phyloP scores from a whole-genome alignment of 495 filamentous ascomycete genomes.

The Lindgomyces ingoldianus region DNA sequence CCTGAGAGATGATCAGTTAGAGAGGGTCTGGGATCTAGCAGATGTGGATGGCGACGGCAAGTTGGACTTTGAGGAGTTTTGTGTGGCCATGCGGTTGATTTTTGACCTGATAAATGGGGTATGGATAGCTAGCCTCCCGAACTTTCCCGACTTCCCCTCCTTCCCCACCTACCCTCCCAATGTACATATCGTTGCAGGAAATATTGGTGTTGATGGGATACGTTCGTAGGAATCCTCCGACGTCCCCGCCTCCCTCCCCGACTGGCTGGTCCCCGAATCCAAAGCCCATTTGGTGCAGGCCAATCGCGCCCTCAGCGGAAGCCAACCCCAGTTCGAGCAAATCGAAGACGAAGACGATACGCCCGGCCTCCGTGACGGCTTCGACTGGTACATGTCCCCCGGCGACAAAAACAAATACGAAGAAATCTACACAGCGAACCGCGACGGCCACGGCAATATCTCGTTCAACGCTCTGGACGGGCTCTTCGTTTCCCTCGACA shows the following conservation, averaged over 20 bases:
- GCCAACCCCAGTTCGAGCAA: slow-evolving; percentile 78
- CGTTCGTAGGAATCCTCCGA: slow-evolving; percentile 82
- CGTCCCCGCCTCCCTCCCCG: slow-evolving; percentile 79
- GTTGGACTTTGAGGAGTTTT: slow-evolving; percentile 98
- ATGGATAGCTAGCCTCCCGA: slow-evolving; percentile 52
- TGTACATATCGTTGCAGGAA: too few relatives aligned
- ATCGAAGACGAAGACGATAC: slow-evolving; percentile 71
- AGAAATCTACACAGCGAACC: slow-evolving; percentile 88
- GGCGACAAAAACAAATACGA: slow-evolving; percentile 89
- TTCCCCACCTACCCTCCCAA: slow-evolving; percentile 82
- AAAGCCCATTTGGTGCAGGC: slow-evolving; percentile 96
- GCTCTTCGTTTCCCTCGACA: slow-evolving; percentile 83
- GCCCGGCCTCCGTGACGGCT: slow-evolving; percentile 86
- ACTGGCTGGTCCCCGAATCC: slow-evolving; percentile 95
- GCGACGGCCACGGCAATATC: slow-evolving; percentile 80
- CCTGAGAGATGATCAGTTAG: slow-evolving; percentile 89
- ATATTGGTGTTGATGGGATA: too few relatives aligned
- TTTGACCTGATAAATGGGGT: slow-evolving; percentile 97
- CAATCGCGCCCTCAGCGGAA: slow-evolving; percentile 72
- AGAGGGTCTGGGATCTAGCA: slow-evolving; percentile 94
- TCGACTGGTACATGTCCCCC: slow-evolving; percentile 99
- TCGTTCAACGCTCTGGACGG: slow-evolving; percentile 77
- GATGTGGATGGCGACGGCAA: slow-evolving; percentile 97
- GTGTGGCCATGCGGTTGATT: slow-evolving; percentile 95
- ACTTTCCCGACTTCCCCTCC: slow-evolving; percentile 79